These are phyloP conservation scores for Zancudomyces culisetae DNA, from an alignment of 371 early-diverging fungal genomes.

Conservation along the genomic window DNA sequence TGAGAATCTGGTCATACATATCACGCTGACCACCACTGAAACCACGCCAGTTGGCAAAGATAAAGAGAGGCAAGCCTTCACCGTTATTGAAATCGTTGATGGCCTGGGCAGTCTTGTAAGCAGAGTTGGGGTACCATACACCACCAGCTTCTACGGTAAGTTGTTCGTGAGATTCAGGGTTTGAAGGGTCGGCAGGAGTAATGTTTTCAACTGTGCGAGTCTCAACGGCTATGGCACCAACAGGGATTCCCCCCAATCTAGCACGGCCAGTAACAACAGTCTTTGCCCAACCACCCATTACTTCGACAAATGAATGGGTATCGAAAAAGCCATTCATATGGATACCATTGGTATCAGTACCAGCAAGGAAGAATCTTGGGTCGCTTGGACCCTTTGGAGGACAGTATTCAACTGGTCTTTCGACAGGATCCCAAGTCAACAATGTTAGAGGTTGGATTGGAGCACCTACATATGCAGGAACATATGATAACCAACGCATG, in stretches of 20 bases:
- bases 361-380: slow-evolving; percentile 76
- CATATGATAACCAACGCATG: slow-evolving; percentile 83
- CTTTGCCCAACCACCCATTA: slow-evolving; percentile 37
- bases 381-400: slow-evolving; percentile 78
- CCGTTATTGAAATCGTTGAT: slow-evolving; percentile 96
- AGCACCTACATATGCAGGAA: slow-evolving; percentile 50
- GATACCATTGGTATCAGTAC: slow-evolving; percentile 36
- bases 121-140: slow-evolving; percentile 97
- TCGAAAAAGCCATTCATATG: slow-evolving; percentile 86
- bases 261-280: slow-evolving; percentile 85
- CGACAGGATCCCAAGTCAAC: slow-evolving; percentile 35
- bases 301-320: slow-evolving; percentile 70
- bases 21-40: slow-evolving; percentile 97
- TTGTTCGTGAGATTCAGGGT: slow-evolving; percentile 72
- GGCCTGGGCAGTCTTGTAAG: slow-evolving; percentile 96
- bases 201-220: slow-evolving; percentile 78
- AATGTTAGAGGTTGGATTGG: slow-evolving; percentile 32
- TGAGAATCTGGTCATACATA: slow-evolving; percentile 94
- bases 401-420: slow-evolving; percentile 52
- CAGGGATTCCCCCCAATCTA: slow-evolving; percentile 86
- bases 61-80: slow-evolving; percentile 91
- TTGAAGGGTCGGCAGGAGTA: slow-evolving; percentile 88
- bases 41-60: slow-evolving; percentile 99
- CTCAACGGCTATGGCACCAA: slow-evolving; percentile 96
- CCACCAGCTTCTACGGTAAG: slow-evolving; percentile 83